A percentile compares a stretch with the other conserved stretches of the same genome.
These are phyloP conservation scores for Curvularia sp. DNA, from an alignment of 2,329 filamentous ascomycete genomes.

Conservation along the genomic window DNA sequence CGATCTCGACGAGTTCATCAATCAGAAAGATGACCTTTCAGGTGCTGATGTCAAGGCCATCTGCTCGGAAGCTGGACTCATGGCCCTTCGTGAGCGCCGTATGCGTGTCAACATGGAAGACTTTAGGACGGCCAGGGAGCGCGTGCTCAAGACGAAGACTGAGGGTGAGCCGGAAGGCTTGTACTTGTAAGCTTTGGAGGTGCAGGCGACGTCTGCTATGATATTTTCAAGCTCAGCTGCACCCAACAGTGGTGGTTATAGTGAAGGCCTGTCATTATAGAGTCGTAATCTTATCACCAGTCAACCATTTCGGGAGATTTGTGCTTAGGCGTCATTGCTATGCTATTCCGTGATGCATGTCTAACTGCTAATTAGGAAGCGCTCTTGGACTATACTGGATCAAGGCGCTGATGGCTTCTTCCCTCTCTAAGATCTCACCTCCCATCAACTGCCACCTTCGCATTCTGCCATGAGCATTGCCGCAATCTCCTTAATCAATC, in stretches of 20 bases:
- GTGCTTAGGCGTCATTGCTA: background rate
- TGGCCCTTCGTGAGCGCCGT: constrained; percentile 90
- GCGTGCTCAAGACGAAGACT: constrained; percentile 97
- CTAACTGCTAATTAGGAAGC: background rate
- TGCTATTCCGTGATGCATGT: background rate
- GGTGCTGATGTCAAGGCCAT: constrained; percentile 99
- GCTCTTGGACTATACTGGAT: background rate
- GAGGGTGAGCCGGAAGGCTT: constrained; percentile 97
- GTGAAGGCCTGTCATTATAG: constrained; percentile 12
- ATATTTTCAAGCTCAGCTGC: constrained; percentile 12
- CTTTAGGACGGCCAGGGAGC: constrained; percentile 89
- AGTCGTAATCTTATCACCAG: constrained; percentile 12
- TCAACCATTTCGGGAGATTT: background rate
- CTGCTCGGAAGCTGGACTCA: constrained; percentile 93
- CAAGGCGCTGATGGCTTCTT: background rate
- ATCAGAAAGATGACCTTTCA: constrained; percentile 95
- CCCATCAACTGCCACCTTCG: background rate
- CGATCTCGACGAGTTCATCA: constrained; percentile 98
- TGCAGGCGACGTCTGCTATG: constrained; percentile 1
- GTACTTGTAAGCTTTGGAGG: constrained; percentile 76
- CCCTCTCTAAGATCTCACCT: background rate
- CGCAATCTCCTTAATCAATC: background rate
- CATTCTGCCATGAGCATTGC: background rate
- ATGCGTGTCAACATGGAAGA: constrained; percentile 99
- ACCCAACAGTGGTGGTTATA: constrained; percentile 31